Base-by-base conservation (phyloP, 169 alveolate species). In the Prorocentrum cordatum region DNA sequence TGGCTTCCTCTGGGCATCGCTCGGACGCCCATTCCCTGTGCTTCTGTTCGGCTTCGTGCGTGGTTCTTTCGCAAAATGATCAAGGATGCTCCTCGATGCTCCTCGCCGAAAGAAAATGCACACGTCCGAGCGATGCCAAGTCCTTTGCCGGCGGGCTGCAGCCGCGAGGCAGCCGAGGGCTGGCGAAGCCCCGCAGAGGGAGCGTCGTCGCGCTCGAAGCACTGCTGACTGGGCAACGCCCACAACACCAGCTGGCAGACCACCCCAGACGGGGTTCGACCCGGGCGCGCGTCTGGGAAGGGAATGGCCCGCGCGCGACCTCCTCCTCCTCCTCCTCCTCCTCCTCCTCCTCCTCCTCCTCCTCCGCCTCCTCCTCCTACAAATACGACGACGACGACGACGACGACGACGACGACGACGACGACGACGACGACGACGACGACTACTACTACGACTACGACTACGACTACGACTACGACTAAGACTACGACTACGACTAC, bases 311-410 rank as follows among this genome's bases (percentile, higher is more conserved):
- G 22, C 27, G 2, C n/a, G 38, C n/a, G 4, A 24, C 26, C 0
- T 1, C 33, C 22, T 45, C 24, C 24, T 45, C 12, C 58, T 31
- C 7, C 3, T 14, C 2, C 29, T 20, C 27, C 18, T 14, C 33
- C 10, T 3, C 3, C 7, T n/a, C 27, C 22, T 24, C 36, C 3
- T 61, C 5, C 18, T 33, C 24, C 2, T 5, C 18, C 64, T 71
- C 86, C 1, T 50, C 72, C 9, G 86, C 47, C 7, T 75, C 86
- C 24, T 75, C 86, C 86, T 14, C 24, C 6, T 14, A 47, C 61
- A 47, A 47, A 47, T 3, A 47, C 61, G 3, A 18, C 9, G 61
- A 47, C 9, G 6, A 3, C 61, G 24, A 18, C 20, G 5, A 3
- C 27, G 61, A 54, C 29, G 20, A 9, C 66, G 10, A 54, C 29